Base-by-base conservation (phyloP, 768 basidiomycete species). In the Calocera cornea region DNA sequence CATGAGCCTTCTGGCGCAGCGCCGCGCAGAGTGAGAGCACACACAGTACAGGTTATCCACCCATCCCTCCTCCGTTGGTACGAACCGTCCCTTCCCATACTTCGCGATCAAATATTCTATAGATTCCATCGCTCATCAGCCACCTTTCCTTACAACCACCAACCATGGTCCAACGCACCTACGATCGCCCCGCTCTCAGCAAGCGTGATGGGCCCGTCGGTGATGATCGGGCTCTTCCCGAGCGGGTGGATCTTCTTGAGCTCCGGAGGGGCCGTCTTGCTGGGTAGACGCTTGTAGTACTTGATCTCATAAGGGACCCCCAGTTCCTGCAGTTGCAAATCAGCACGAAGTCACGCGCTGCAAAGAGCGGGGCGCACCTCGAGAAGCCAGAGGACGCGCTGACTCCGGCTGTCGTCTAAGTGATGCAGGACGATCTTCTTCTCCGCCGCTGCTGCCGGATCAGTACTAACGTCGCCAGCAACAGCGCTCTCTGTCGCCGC, bases 191-290 rank as follows among this genome's bases (percentile, higher is more conserved):
- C 78, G 68, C 81, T 79, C 68, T 80, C 79, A 19, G 80, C 78
- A 17, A 83, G 67, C 2, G 75, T 77, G n/a, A 80, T 66, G 22
- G 78, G 77, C 17, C 79, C 81, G 69, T 82, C 80, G 1, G 79
- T 80, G 44, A 82, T 80, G 64, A 83, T 75, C 19, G 82, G 83
- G 1, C 79, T 74, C 69, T 80, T 82, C 29, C 83, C 81, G 11
- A 82, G 71, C n/a, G 82, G 81, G 60, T 79, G 75, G 29, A 81
- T 65, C 1, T 77, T 66, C 29, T 72, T 70, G 10, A 81, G 71
- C 65, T 80, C 79, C 11, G 64, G 65, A 5, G 80, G 80, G 10
- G 80, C 80, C n/a, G 69, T 64, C 38, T 72, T 50, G 33, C 75
- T 68, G 17, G 72, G 70, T 2, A 65, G 67, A 34, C 79, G 76